A percentile compares a stretch with the other conserved stretches of the same genome.
Conservation (phyloP, 2,329 filamentous ascomycete genomes). For the Aspergillus hortae region DNA sequence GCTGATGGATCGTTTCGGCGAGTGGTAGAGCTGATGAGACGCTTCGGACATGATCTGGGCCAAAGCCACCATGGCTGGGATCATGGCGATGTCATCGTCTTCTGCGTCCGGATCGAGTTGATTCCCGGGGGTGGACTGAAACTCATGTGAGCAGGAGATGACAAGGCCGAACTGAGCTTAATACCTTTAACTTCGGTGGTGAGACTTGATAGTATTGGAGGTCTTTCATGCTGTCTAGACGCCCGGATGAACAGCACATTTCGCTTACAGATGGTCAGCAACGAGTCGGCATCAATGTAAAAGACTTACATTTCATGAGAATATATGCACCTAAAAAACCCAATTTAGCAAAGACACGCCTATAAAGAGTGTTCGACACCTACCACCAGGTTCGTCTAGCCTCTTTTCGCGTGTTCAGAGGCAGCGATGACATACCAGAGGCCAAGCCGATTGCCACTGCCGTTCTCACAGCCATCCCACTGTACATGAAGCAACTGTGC, state of each 20-base stretch:
- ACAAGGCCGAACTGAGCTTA: neutral
- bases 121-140: conserved; percentile 1
- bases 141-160: neutral
- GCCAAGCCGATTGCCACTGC: conserved; percentile 32
- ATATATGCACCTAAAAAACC: conserved; percentile 14
- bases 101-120: conserved; percentile 17
- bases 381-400: conserved; percentile 25
- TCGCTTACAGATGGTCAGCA: conserved; percentile 16
- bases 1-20: conserved; percentile 12
- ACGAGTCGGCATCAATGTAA: neutral
- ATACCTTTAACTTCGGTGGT: conserved; percentile 17
- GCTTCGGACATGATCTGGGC: conserved; percentile 24
- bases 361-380: neutral
- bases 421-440: conserved; percentile 20
- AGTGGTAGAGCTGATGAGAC: conserved; percentile 26
- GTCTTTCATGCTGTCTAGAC: conserved; percentile 27
- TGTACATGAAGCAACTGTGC: conserved; percentile 35
- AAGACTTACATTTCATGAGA: conserved; percentile 18
- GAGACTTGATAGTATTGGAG: conserved; percentile 23
- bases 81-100: conserved; percentile 21
- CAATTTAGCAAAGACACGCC: neutral
- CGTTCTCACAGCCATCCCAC: conserved; percentile 32
- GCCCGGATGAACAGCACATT: conserved; percentile 28
- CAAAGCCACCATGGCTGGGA: conserved; percentile 24
- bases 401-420: conserved; percentile 14